Conservation (phyloP, 345 rosid genomes). For the Turnera subulata region DNA sequence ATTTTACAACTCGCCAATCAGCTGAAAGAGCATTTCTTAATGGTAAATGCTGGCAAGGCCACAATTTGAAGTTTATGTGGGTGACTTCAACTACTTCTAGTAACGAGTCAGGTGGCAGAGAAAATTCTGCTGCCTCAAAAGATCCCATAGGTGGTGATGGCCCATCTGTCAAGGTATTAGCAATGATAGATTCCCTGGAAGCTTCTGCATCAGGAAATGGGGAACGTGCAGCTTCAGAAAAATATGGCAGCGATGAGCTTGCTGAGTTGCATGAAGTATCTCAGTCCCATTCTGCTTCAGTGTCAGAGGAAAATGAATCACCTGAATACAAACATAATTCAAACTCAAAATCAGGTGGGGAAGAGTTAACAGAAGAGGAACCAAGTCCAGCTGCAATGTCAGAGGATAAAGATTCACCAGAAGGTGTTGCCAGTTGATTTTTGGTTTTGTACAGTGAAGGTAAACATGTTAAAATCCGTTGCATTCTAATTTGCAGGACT, state of each 20-base stretch:
- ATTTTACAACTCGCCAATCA: conserved; percentile 52
- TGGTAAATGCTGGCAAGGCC: conserved; percentile 81
- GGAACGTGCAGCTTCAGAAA: conserved; percentile 41
- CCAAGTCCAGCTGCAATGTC: conserved; percentile 7
- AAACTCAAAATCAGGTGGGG: conserved; percentile 5
- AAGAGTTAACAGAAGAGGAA: conserved; percentile 3
- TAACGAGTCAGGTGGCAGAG: conserved; percentile 28
- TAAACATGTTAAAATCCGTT: conserved; percentile 28
- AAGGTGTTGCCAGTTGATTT: conserved; percentile 21
- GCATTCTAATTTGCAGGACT: conserved; percentile 24
- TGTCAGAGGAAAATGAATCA: conserved; percentile 23
- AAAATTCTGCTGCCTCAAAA: conserved; percentile 24
- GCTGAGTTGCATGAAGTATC: conserved; percentile 34
- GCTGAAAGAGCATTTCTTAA: conserved; percentile 81
- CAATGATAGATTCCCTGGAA: conserved; percentile 19
- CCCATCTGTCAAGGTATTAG: conserved; percentile 29
- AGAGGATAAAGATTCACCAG: conserved; percentile 15
- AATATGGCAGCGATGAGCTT: conserved; percentile 18
- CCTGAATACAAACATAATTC: conserved; percentile 7
- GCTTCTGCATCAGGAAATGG: conserved; percentile 34
- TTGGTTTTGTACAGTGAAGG: conserved; percentile 60
- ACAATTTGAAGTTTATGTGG: conserved; percentile 68
- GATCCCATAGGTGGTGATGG: conserved; percentile 21
- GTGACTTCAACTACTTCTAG: conserved; percentile 35
- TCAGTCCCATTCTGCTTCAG: conserved; percentile 19